These are phyloP conservation scores for Fusarium equiseti DNA, from an alignment of 2,329 filamentous ascomycete genomes.

Conservation along the genomic window DNA sequence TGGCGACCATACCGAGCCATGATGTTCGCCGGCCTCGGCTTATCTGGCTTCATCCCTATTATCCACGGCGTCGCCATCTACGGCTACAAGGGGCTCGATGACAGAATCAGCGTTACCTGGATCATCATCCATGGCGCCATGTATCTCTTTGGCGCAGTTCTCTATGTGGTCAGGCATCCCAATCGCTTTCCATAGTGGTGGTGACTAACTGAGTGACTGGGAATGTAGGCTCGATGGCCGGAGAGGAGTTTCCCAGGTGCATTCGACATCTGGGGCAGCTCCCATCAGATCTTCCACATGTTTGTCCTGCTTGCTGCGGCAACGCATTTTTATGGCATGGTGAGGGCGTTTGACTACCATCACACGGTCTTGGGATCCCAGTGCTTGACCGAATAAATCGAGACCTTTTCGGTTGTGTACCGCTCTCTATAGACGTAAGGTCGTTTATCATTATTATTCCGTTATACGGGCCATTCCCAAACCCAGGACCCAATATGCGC, in stretches of 20 bases:
- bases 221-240: conserved; percentile 76
- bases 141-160: conserved; percentile 85
- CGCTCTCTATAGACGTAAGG: too few relatives aligned
- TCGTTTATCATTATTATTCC: too few relatives aligned
- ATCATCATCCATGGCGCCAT: conserved; percentile 82
- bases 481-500: conserved; percentile 73
- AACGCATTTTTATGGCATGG: conserved; percentile 83
- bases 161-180: conserved; percentile 78
- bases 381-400: conserved; percentile 54
- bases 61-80: conserved; percentile 79
- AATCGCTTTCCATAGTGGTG: background rate
- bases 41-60: conserved; percentile 86
- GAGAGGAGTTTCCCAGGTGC: conserved; percentile 81
- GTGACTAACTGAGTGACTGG: background rate
- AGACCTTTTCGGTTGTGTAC: conserved; percentile 45
- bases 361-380: conserved; percentile 70
- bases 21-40: conserved; percentile 90
- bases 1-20: conserved; percentile 87
- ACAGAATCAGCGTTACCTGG: conserved; percentile 84
- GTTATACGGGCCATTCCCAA: conserved; percentile 39
- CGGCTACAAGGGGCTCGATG: conserved; percentile 73
- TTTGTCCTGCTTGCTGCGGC: conserved; percentile 86
- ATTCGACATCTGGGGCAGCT: conserved; percentile 93
- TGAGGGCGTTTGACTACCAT: conserved; percentile 87
- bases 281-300: conserved; percentile 96